Percentiles rank a stretch among this genome's conserved stretches.
phyloP scores from a whole-genome alignment of 2,329 filamentous ascomycete genomes.

The Fusarium torulosum region DNA sequence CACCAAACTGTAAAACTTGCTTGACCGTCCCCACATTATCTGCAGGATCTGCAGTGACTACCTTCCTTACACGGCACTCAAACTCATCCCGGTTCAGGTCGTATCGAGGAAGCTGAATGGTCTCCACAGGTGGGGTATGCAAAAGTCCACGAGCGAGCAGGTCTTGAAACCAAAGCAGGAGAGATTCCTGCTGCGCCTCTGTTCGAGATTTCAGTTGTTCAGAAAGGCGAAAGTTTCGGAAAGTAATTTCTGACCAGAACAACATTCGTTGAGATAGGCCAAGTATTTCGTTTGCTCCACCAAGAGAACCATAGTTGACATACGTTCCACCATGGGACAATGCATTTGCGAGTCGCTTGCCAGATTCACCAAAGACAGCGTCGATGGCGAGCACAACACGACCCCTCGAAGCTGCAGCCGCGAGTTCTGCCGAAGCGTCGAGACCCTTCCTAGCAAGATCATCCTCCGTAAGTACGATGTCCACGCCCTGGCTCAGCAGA shows the following conservation, averaged over 20 bases:
- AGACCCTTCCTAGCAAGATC: conserved; percentile 8
- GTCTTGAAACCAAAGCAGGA: conserved; percentile 19
- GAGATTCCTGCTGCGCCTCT: conserved; percentile 11
- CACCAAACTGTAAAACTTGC: conserved; percentile 8
- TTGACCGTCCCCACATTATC: conserved; percentile 10
- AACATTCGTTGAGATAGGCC: conserved; percentile 3
- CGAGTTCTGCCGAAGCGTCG: conserved; percentile 5
- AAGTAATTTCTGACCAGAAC: conserved; percentile 21
- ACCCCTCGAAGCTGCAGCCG: conserved; percentile 3
- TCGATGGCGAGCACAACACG: conserved; percentile 15
- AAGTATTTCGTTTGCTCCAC: background rate
- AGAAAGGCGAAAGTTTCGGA: conserved; percentile 18
- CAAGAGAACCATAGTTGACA: conserved; percentile 14
- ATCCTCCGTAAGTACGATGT: conserved; percentile 6
- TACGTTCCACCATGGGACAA: conserved; percentile 5
- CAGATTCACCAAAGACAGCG: conserved; percentile 16
- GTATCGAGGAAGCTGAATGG: background rate
- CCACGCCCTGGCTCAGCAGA: conserved; percentile 1
- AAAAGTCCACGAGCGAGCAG: background rate
- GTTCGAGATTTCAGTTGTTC: conserved; percentile 13
- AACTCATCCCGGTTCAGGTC: background rate
- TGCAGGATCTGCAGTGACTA: background rate
- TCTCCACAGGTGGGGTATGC: conserved; percentile 1
- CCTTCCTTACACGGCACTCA: background rate
- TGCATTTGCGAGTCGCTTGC: conserved; percentile 1